Percentiles rank a stretch among this genome's conserved stretches.
Evolutionary conservation across 176 grass and related monocot species (phyloP).

Genomic region (Chloris gayana): DNA sequence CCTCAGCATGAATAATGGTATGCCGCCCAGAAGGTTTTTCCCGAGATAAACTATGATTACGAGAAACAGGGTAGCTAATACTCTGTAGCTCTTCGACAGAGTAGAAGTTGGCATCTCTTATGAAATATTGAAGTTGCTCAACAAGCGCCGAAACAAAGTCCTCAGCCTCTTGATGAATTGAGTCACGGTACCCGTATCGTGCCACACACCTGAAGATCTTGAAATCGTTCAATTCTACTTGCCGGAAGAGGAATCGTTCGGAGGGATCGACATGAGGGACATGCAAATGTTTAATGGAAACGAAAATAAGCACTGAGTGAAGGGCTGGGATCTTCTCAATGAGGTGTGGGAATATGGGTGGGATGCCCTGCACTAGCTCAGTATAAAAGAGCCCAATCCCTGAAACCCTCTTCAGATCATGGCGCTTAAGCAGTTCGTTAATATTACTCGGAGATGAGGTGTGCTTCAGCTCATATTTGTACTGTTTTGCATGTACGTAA

Average conservation of each 20-base stretch:
- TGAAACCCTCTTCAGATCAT: conserved; percentile 34
- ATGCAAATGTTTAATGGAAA: conserved; percentile 54
- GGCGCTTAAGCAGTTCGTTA: background rate
- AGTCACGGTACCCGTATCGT: conserved; percentile 56
- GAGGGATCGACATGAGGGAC: conserved; percentile 24
- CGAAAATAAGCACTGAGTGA: conserved; percentile 41
- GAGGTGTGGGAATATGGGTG: conserved; percentile 53
- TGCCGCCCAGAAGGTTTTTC: conserved; percentile 30
- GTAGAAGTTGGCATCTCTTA: conserved; percentile 31
- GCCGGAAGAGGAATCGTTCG: conserved; percentile 49
- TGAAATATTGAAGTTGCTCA: conserved; percentile 24
- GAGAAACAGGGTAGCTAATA: background rate
- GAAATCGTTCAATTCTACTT: conserved; percentile 7
- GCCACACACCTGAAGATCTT: conserved; percentile 47
- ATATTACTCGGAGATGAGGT: conserved; percentile 1
- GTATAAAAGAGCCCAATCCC: conserved; percentile 54
- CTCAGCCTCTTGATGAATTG: conserved; percentile 12
- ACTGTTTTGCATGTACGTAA: conserved; percentile 46
- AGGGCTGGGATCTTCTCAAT: conserved; percentile 38
- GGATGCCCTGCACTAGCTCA: conserved; percentile 57
- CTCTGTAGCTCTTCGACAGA: background rate
- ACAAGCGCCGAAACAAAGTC: conserved; percentile 4
- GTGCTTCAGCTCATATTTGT: conserved; percentile 51
- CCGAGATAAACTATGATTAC: conserved; percentile 2
- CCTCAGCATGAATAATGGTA: conserved; percentile 31